A percentile compares a stretch with the other conserved stretches of the same genome.
phyloP scores from a whole-genome alignment of 208 protist species.

The Trypanosoma platydactyli region DNA sequence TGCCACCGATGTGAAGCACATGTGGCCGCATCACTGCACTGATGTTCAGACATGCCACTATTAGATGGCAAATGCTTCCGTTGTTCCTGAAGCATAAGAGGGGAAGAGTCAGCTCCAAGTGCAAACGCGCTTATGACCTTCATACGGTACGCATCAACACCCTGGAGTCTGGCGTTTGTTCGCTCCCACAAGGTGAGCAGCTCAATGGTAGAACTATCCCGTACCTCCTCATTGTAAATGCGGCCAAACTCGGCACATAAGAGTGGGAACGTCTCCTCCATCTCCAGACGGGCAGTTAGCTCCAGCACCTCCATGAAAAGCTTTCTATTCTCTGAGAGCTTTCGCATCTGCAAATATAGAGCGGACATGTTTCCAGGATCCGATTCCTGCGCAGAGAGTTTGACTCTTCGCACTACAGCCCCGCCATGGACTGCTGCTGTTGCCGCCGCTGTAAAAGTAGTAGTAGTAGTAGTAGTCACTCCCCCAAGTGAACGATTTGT shows the following conservation, averaged over 20 bases:
- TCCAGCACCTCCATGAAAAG: slow-evolving; percentile 35
- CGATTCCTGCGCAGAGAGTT: neutral
- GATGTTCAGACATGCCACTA: neutral
- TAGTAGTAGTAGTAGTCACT: slow-evolving; percentile 1
- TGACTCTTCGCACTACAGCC: too few species aligned
- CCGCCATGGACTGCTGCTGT: too few species aligned
- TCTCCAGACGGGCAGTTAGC: slow-evolving; percentile 26
- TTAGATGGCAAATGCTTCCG: neutral
- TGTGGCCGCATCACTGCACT: neutral
- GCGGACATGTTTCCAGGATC: neutral
- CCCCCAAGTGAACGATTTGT: neutral
- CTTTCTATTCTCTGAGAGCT: slow-evolving; percentile 17
- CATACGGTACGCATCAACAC: neutral
- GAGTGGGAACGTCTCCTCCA: slow-evolving; percentile 23
- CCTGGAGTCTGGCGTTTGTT: neutral
- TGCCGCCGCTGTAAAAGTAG: neutral
- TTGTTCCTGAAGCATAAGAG: neutral
- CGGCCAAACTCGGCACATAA: slow-evolving; percentile 28
- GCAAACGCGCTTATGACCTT: slow-evolving; percentile 20
- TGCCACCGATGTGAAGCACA: neutral
- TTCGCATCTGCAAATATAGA: neutral
- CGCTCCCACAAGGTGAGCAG: neutral
- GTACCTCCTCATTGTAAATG: slow-evolving; percentile 29
- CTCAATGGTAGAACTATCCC: neutral
- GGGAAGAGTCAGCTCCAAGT: neutral